Evolutionary conservation across 306 rosid species (phyloP), one percentile per base, ranked within the genome.

Genomic region (Trichosanthes truncata): DNA sequence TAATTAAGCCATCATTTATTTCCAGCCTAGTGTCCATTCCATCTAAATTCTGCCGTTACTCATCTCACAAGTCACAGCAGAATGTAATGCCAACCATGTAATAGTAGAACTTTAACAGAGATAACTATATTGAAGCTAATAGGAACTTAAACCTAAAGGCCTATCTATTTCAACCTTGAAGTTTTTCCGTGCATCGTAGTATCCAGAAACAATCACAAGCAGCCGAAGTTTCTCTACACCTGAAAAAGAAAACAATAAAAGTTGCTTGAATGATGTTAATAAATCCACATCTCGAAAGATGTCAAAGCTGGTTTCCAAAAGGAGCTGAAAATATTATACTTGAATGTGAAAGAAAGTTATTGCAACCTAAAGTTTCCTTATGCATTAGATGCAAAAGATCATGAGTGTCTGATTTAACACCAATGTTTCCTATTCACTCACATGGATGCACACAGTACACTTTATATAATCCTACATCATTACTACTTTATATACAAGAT

Each of bases 191-290:
- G 82, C 82, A 74, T 88, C 86, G 61, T 85, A 88, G 77, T 89
- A 91, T 25, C 97, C 98, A 4, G 98, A 90, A 63, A 91, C 86
- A 45, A 93, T 80, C 82, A 90, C 69, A 77, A 93, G 86, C 33
- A 87, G 87, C 74, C 84, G 90, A 78, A 93, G 89, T 82, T 85
- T 90, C 87, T 93, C 98, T 69, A 45, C 45, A 20, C 12, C 98
- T 93, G 90, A 63, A 89, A 60, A 56, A 69, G 41, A 59, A 72
- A 55, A 25, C 2, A 31, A 46, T 29, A 72, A 25, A 46, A 72
- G 21, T 25, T 73, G 43, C 15, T 46, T 26, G 56, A 71, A 71
- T 36, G 9, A 45, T 23, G 77, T 45, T 71, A 46, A 25, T 45
- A 45, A 25, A 45, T 69, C 31, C 29, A 68, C 20, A 43, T 21